These are phyloP conservation scores for Colletotrichum sp. DNA, from an alignment of 2,329 filamentous ascomycete species.

Conservation along the genomic window DNA sequence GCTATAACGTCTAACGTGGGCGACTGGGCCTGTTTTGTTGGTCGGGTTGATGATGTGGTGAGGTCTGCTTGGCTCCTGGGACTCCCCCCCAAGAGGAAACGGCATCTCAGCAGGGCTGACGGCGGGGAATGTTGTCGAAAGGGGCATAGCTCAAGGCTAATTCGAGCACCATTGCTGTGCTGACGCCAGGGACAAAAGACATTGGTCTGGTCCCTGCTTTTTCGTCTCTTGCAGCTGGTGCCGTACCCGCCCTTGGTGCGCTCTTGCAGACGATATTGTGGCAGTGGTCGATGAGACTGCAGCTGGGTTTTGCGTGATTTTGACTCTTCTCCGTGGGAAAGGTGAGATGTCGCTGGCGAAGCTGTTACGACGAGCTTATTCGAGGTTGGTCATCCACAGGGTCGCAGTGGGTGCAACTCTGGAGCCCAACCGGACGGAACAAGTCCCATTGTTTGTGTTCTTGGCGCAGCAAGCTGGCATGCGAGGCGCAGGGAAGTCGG, in stretches of 20 bases:
- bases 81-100: neutral
- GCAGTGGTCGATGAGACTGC: conserved; percentile 1
- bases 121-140: neutral
- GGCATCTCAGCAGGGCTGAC: conserved; percentile 17
- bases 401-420: conserved; percentile 10
- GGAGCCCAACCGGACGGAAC: conserved; percentile 7
- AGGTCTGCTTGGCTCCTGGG: neutral
- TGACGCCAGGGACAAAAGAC: conserved; percentile 11
- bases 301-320: neutral
- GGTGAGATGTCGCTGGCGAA: neutral
- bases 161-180: conserved; percentile 6
- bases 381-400: neutral
- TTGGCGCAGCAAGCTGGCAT: neutral
- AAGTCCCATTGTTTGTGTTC: neutral
- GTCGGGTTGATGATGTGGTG: conserved; percentile 13
- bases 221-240: neutral
- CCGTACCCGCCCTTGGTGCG: neutral
- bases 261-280: neutral
- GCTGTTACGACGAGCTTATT: conserved; percentile 9
- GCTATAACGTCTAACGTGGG: neutral
- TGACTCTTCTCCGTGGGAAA: neutral
- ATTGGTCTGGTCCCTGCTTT: neutral
- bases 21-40: neutral
- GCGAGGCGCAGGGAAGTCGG: neutral
- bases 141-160: conserved; percentile 10